phyloP scores from a whole-genome alignment of 2,329 filamentous ascomycete genomes.

The Colletotrichum truncatum region DNA sequence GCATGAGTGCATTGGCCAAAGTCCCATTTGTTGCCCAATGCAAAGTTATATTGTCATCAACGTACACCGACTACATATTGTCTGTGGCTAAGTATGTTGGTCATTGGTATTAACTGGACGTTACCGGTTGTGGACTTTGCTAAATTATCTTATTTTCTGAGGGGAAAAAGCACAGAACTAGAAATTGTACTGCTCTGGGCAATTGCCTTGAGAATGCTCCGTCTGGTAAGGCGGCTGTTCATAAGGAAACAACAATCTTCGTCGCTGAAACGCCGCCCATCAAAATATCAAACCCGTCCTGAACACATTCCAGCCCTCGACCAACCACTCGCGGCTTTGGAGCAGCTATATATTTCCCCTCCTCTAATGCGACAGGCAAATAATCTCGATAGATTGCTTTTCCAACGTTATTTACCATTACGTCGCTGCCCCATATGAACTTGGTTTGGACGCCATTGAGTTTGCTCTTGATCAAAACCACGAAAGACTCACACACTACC shows the following conservation, averaged over 20 bases:
- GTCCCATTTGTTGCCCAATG: no score
- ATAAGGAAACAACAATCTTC: constrained; percentile 36
- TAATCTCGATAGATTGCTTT: constrained; percentile 36
- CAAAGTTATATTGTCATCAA: no score
- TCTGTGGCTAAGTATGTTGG: no score
- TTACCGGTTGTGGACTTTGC: no score
- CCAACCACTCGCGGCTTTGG: constrained; percentile 35
- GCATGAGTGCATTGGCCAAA: no score
- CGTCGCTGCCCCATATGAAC: constrained; percentile 39
- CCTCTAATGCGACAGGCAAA: constrained; percentile 34
- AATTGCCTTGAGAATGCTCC: no score
- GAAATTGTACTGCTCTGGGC: no score
- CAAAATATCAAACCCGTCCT: constrained; percentile 33
- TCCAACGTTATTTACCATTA: constrained; percentile 34
- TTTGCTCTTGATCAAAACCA: constrained; percentile 32
- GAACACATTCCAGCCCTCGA: constrained; percentile 35
- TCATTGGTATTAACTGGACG: no score
- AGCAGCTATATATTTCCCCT: constrained; percentile 33
- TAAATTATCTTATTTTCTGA: no score
- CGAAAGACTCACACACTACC: neutral
- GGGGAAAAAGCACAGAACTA: no score
- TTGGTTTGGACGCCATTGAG: constrained; percentile 42
- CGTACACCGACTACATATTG: no score
- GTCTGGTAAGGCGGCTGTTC: no score
- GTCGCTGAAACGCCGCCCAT: constrained; percentile 36